Evolutionary conservation across 352 stramenopile genomes (phyloP).

Genomic region (Thraustotheca clavata): DNA sequence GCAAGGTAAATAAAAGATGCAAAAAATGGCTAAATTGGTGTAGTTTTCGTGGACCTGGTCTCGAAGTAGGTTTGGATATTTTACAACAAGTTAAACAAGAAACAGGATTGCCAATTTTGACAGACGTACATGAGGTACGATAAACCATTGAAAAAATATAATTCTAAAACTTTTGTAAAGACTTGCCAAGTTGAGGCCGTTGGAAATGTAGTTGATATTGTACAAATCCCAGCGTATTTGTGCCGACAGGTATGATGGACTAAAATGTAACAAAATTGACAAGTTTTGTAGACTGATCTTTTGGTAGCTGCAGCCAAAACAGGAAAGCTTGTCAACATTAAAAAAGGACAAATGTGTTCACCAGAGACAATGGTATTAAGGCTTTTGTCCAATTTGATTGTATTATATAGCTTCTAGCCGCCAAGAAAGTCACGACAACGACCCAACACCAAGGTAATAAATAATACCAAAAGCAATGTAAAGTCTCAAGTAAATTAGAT

Average conservation of each 20-base stretch:
- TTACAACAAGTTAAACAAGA: constrained; percentile 59
- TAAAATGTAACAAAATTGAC: background rate
- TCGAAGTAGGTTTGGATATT: constrained; percentile 60
- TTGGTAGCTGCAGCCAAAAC: constrained; percentile 65
- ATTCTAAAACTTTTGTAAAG: no score
- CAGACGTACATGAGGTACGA: constrained; percentile 57
- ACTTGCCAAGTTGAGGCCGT: constrained; percentile 65
- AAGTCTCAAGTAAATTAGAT: constrained; percentile 30
- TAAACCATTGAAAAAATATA: background rate
- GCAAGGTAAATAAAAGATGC: constrained; percentile 25
- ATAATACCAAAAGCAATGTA: background rate
- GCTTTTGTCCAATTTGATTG: background rate
- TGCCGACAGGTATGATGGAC: constrained; percentile 40
- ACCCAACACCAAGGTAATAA: constrained; percentile 38
- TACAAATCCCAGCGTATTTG: constrained; percentile 85
- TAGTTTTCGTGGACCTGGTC: constrained; percentile 68
- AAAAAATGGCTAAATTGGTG: background rate
- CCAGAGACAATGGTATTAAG: constrained; percentile 62
- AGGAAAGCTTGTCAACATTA: constrained; percentile 77
- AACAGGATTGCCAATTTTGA: constrained; percentile 70
- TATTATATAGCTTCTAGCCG: constrained; percentile 46
- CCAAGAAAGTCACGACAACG: constrained; percentile 56
- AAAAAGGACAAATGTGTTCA: constrained; percentile 84
- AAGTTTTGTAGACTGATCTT: constrained; percentile 52
- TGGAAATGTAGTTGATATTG: constrained; percentile 61